Evolutionary conservation across 23 red algal genomes (phyloP).

Genomic region (Gracilaria gracilis): DNA sequence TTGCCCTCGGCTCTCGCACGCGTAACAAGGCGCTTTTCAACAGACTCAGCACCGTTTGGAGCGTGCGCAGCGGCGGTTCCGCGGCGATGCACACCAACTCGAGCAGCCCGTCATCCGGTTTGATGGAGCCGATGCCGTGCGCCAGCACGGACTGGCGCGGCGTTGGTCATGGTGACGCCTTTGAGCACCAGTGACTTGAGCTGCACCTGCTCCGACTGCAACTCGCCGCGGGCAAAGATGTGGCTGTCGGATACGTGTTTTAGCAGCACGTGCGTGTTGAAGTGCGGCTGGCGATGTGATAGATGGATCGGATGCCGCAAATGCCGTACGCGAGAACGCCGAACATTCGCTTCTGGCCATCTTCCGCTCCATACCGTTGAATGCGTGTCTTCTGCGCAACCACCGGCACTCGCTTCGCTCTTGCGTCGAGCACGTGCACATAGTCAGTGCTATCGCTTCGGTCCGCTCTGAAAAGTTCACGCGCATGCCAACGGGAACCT

Average conservation of each 20-base stretch:
- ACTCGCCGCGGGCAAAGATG: conserved; percentile 38
- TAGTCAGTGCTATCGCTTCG: too few relatives aligned
- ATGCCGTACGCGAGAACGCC: conserved; percentile 57
- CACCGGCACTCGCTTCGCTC: too few relatives aligned
- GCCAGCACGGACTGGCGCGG: conserved; percentile 69
- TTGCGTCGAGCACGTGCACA: too few relatives aligned
- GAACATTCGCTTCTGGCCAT: conserved; percentile 31
- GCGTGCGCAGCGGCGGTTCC: conserved; percentile 1
- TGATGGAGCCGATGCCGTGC: conserved; percentile 58
- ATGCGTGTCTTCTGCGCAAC: too few relatives aligned
- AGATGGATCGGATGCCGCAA: too few relatives aligned
- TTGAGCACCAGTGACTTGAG: conserved; percentile 32
- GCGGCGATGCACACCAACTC: conserved; percentile 59
- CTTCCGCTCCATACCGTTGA: too few relatives aligned
- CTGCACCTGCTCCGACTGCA: conserved; percentile 34
- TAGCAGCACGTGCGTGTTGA: too few relatives aligned
- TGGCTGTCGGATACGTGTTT: conserved; percentile 29
- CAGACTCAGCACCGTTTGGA: conserved; percentile 62
- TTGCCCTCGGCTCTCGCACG: conserved; percentile 18
- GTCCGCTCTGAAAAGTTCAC: too few relatives aligned
- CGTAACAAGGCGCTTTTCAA: conserved; percentile 45
- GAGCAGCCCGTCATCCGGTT: conserved; percentile 77
- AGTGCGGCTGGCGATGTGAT: too few relatives aligned
- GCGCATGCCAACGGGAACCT: too few relatives aligned
- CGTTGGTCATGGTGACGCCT: conserved; percentile 73